Percentiles rank a stretch among this genome's conserved stretches.
Evolutionary conservation across 75 land plant genomes (phyloP).

Genomic region (Chamaecyparis obtusa): DNA sequence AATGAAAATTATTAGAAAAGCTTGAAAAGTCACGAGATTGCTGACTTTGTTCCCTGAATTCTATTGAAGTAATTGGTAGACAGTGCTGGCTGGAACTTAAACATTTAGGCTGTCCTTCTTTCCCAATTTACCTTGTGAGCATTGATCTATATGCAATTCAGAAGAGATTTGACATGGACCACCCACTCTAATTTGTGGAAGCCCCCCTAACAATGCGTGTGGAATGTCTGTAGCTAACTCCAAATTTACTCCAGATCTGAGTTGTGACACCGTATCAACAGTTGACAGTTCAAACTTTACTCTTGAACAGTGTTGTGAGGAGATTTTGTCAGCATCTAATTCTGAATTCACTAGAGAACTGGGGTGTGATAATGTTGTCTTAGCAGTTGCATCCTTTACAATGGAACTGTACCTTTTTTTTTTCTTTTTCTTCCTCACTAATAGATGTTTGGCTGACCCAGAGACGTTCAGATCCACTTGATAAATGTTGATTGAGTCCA

Average conservation of each 20-base stretch:
- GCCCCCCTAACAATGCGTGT: not conserved
- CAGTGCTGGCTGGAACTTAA: not conserved
- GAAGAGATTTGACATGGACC: not conserved
- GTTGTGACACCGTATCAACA: not conserved
- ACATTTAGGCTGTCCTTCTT: not conserved
- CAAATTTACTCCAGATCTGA: not conserved
- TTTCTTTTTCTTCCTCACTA: not conserved
- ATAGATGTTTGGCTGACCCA: not conserved
- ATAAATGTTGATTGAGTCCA: not conserved
- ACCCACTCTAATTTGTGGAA: not conserved
- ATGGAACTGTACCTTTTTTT: not conserved
- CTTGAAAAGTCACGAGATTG: not conserved
- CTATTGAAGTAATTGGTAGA: not conserved
- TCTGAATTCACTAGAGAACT: not conserved
- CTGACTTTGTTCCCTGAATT: not conserved
- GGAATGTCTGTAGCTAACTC: not conserved
- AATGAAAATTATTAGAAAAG: not conserved
- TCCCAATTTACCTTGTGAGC: not conserved
- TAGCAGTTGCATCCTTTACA: not conserved
- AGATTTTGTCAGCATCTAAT: not conserved
- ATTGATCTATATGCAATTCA: not conserved
- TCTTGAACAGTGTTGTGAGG: not conserved
- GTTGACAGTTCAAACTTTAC: not conserved
- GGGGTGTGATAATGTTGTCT: not conserved
- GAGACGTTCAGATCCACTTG: not conserved